phyloP scores from a whole-genome alignment of 225 moss, liverwort and hornwort genomes.

The Physcomitrium patens region DNA sequence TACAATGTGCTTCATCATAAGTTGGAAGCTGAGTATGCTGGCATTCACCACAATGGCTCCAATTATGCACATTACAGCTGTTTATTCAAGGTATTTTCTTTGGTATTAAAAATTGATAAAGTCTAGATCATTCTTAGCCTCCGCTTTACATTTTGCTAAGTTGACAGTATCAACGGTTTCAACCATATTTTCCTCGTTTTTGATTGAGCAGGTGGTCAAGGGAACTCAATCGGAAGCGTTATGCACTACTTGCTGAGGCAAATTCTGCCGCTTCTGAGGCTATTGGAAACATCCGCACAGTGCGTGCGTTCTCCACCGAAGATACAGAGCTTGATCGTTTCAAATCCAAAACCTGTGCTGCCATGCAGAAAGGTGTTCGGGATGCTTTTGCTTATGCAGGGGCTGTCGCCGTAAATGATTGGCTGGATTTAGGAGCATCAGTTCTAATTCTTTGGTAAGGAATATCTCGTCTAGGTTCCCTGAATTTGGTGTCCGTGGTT shows the following conservation, averaged over 20 bases:
- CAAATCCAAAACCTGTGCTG: constrained; percentile 81
- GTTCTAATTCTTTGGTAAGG: constrained; percentile 91
- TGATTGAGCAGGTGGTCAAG: constrained; percentile 76
- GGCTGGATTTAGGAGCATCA: constrained; percentile 97
- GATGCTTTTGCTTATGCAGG: constrained; percentile 98
- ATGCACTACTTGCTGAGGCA: constrained; percentile 95
- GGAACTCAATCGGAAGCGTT: constrained; percentile 96
- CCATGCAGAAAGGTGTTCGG: constrained; percentile 94
- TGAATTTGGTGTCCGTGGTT: not conserved
- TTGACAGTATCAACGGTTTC: not conserved
- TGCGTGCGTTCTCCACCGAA: constrained; percentile 96
- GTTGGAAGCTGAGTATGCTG: constrained; percentile 99
- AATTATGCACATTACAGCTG: constrained; percentile 99
- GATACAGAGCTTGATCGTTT: constrained; percentile 95
- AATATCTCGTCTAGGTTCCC: not conserved
- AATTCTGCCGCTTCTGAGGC: constrained; percentile 98
- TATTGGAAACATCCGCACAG: constrained; percentile 94
- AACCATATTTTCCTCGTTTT: not conserved
- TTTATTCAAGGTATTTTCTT: constrained; percentile 73
- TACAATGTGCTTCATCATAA: constrained; percentile 86
- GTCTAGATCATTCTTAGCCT: not conserved
- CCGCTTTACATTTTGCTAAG: not conserved
- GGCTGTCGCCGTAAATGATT: constrained; percentile 97
- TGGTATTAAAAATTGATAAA: not conserved
- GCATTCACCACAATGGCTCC: constrained; percentile 99